These are phyloP conservation scores for Kwoniella bestiolae DNA, from an alignment of 768 basidiomycete genomes.

Conservation along the genomic window DNA sequence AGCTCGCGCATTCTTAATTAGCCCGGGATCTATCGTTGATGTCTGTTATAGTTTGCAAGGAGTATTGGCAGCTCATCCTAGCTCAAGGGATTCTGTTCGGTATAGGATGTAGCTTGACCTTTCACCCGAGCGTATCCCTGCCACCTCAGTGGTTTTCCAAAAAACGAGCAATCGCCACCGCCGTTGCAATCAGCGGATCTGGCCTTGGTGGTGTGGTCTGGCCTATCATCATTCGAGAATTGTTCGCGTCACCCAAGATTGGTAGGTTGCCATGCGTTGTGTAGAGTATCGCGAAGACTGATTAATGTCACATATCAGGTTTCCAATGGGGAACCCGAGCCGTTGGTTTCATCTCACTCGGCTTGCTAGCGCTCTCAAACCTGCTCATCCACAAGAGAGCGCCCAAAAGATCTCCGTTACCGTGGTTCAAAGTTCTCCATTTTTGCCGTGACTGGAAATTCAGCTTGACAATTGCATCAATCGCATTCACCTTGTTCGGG, in stretches of 20 bases:
- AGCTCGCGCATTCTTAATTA: too few relatives aligned
- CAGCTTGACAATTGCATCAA: not conserved
- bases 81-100: slow-evolving; percentile 22
- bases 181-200: not conserved
- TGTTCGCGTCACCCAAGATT: not conserved
- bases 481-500: slow-evolving; percentile 1
- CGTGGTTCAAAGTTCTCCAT: not conserved
- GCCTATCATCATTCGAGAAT: slow-evolving; percentile 6
- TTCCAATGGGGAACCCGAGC: slow-evolving; percentile 6
- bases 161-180: not conserved
- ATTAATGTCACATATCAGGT: not conserved
- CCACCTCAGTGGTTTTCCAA: slow-evolving; percentile 9
- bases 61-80: slow-evolving; percentile 17
- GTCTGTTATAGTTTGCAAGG: slow-evolving; percentile 1
- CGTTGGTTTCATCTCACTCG: slow-evolving; percentile 6
- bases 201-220: slow-evolving; percentile 4
- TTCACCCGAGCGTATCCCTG: slow-evolving; percentile 1
- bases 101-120: not conserved
- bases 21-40: too few relatives aligned
- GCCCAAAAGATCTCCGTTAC: not conserved
- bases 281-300: not conserved
- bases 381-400: not conserved
- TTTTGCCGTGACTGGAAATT: not conserved
- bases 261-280: not conserved
- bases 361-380: not conserved